phyloP scores from a whole-genome alignment of 202 grass and related monocot species.

The Cymbopogon flexuosus region DNA sequence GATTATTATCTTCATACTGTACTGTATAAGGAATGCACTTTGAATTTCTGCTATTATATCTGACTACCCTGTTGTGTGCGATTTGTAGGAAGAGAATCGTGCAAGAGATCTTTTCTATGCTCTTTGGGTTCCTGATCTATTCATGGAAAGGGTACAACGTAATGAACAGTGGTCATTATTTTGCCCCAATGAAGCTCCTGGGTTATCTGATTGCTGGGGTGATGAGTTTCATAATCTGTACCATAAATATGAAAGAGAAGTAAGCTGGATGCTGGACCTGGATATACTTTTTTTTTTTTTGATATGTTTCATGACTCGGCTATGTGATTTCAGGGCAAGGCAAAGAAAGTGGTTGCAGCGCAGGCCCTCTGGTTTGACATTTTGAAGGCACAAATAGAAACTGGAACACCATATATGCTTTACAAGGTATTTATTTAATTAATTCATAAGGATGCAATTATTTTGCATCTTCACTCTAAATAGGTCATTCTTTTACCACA shows the following conservation, averaged over 20 bases:
- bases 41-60: constrained; percentile 3
- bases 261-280: constrained; percentile 18
- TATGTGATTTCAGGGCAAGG: constrained; percentile 61
- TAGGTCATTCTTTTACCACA: neutral
- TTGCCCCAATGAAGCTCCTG: constrained; percentile 86
- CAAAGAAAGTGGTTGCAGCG: constrained; percentile 75
- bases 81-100: constrained; percentile 73
- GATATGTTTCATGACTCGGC: constrained; percentile 12
- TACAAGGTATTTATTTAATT: constrained; percentile 65
- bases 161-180: constrained; percentile 77
- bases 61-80: neutral
- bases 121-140: constrained; percentile 83
- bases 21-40: neutral
- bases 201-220: constrained; percentile 84
- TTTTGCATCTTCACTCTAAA: constrained; percentile 4
- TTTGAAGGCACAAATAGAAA: constrained; percentile 94
- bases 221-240: constrained; percentile 69
- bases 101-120: constrained; percentile 90
- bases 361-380: constrained; percentile 92
- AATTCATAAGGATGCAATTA: neutral
- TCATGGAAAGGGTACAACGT: constrained; percentile 74
- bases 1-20: neutral
- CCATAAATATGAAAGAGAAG: constrained; percentile 68
- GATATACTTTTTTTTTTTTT: neutral
- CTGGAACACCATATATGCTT: constrained; percentile 97